phyloP scores from a whole-genome alignment of 2,329 filamentous ascomycete species.

The Gaeumannomyces tritici region DNA sequence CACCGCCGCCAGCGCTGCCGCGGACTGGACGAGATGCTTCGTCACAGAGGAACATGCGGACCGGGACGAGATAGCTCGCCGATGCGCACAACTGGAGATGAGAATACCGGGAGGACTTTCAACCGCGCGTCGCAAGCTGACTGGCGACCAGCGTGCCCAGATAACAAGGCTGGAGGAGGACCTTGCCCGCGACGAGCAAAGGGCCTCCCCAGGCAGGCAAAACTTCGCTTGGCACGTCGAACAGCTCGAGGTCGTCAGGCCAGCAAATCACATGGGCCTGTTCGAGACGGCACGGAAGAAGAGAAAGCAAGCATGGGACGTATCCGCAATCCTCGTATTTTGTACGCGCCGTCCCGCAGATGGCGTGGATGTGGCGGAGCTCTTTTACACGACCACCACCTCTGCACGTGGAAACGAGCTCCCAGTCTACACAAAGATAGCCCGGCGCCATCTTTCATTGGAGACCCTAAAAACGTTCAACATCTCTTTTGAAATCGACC shows the following conservation, averaged over 20 bases:
- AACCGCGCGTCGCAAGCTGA: not conserved
- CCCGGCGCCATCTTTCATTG: slow-evolving; percentile 49
- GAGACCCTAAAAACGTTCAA: slow-evolving; percentile 47
- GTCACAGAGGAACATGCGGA: not conserved
- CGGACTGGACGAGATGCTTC: not conserved
- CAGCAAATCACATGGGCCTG: not conserved
- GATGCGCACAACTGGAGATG: not conserved
- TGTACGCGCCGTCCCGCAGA: not conserved
- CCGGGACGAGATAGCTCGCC: not conserved
- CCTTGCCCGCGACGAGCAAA: not conserved
- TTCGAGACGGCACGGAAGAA: not conserved
- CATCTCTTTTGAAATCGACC: slow-evolving; percentile 37
- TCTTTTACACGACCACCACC: not conserved
- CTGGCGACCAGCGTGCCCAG: not conserved
- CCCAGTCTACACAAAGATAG: slow-evolving; percentile 54
- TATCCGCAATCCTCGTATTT: not conserved
- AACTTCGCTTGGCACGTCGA: not conserved
- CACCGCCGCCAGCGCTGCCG: no score
- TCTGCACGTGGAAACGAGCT: slow-evolving; percentile 12
- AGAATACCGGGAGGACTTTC: not conserved
- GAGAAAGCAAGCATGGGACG: not conserved
- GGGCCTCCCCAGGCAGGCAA: not conserved
- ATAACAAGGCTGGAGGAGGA: not conserved
- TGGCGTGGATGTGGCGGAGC: not conserved
- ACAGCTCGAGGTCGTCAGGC: not conserved